A percentile compares a stretch with the other conserved stretches of the same genome.
Evolutionary conservation across 345 rosid species (phyloP).

Genomic region (Eucalyptus pumila): DNA sequence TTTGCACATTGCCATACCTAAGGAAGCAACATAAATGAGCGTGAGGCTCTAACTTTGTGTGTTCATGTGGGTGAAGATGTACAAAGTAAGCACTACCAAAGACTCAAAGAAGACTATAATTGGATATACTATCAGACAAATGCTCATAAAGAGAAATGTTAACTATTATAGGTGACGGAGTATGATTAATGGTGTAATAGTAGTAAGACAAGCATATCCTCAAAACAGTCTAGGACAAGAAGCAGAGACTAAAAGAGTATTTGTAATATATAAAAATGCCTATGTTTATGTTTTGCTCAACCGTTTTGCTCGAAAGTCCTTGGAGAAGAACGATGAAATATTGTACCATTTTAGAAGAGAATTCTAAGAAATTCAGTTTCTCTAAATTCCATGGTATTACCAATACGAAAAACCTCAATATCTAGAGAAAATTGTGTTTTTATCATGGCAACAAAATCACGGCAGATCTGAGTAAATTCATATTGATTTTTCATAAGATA

Average conservation of each 20-base stretch:
- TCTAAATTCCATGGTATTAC: not conserved
- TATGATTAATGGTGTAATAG: not conserved
- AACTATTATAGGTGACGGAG: not conserved
- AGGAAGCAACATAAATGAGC: not conserved
- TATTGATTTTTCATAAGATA: too few species aligned
- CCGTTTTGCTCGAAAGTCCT: too few species aligned
- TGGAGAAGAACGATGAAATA: not conserved
- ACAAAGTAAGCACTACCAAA: not conserved
- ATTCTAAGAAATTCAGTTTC: not conserved
- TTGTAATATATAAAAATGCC: not conserved
- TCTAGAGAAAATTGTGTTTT: not conserved
- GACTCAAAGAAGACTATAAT: not conserved
- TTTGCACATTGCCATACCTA: not conserved
- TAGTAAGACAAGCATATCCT: not conserved
- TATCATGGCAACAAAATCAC: not conserved
- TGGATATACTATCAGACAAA: not conserved
- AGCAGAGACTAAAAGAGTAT: not conserved
- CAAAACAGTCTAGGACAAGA: not conserved
- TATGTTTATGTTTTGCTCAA: not conserved
- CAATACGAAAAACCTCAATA: not conserved
- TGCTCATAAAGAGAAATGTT: not conserved
- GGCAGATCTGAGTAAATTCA: too few species aligned
- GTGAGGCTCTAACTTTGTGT: not conserved
- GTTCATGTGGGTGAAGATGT: not conserved
- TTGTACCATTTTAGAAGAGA: too few species aligned